phyloP scores from a whole-genome alignment of 169 alveolate species.

The Plasmodium berghei region DNA sequence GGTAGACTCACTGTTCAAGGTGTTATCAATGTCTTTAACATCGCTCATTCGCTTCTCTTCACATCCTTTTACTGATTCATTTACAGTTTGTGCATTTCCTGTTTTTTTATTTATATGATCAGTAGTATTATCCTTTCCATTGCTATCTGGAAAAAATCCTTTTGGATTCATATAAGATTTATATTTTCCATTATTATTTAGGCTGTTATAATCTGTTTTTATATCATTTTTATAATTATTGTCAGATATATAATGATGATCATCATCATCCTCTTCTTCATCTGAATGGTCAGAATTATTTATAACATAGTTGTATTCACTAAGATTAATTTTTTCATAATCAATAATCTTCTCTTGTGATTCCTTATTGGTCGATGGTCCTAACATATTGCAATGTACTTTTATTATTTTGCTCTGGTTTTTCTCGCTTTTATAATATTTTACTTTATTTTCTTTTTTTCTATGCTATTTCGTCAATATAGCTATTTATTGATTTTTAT shows the following conservation, averaged over 20 bases:
- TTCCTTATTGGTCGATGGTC: constrained; percentile 26
- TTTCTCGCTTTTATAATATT: too few relatives aligned
- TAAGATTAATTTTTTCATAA: constrained; percentile 40
- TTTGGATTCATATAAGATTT: background rate
- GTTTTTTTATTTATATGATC: background rate
- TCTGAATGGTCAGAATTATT: constrained; percentile 46
- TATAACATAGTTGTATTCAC: constrained; percentile 67
- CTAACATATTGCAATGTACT: constrained; percentile 9
- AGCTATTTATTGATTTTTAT: too few relatives aligned
- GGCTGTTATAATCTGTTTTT: background rate
- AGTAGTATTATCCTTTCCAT: too few relatives aligned
- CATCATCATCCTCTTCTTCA: constrained; percentile 55
- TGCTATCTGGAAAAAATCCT: too few relatives aligned
- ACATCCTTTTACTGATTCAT: background rate
- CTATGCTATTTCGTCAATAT: too few relatives aligned
- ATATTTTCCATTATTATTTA: background rate
- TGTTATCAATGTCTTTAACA: background rate
- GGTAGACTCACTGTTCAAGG: background rate
- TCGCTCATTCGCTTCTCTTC: too few relatives aligned
- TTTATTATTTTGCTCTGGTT: too few relatives aligned
- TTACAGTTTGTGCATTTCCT: background rate
- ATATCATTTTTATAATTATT: background rate
- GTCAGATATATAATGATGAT: constrained; percentile 15
- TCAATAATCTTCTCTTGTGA: constrained; percentile 9
- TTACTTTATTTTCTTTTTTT: too few relatives aligned